Conservation (phyloP, 352 stramenopile genomes). For the Globisporangium orthogonon region DNA sequence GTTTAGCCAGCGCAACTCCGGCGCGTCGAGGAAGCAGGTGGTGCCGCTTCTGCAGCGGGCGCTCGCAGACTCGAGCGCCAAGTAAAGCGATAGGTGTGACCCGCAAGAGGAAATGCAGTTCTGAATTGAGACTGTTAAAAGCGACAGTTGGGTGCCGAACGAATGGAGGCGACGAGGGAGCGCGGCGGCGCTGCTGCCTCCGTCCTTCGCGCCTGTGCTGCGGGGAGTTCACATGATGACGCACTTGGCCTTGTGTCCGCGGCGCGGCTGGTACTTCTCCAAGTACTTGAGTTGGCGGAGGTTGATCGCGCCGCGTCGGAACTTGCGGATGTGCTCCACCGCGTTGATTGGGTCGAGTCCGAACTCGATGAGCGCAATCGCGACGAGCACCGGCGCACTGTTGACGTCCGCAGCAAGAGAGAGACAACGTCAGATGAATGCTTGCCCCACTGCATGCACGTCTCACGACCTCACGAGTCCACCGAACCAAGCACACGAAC, state of each 20-base stretch:
- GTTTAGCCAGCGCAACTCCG: constrained; percentile 55
- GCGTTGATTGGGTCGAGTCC: constrained; percentile 94
- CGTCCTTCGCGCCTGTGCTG: neutral
- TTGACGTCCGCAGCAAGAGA: neutral
- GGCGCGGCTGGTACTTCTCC: constrained; percentile 90
- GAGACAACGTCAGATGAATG: neutral
- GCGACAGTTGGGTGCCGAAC: too few species aligned
- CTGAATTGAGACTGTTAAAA: neutral
- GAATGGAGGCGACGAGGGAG: neutral
- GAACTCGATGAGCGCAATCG: constrained; percentile 97
- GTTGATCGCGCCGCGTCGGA: constrained; percentile 96
- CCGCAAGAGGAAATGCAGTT: neutral
- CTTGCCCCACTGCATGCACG: neutral
- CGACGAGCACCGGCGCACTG: constrained; percentile 94
- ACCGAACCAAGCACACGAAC: constrained; percentile 10
- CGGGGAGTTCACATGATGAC: constrained; percentile 65
- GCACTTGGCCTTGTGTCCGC: constrained; percentile 74
- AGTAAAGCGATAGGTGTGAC: neutral
- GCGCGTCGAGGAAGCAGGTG: constrained; percentile 70
- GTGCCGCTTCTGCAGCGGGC: constrained; percentile 57
- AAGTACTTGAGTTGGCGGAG: constrained; percentile 97
- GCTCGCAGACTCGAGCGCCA: constrained; percentile 11
- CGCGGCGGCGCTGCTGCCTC: neutral
- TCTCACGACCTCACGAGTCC: constrained; percentile 1
- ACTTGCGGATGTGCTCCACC: constrained; percentile 95